phyloP scores from a whole-genome alignment of 2,329 filamentous ascomycete species.

The Ramularia collo-cygni region DNA sequence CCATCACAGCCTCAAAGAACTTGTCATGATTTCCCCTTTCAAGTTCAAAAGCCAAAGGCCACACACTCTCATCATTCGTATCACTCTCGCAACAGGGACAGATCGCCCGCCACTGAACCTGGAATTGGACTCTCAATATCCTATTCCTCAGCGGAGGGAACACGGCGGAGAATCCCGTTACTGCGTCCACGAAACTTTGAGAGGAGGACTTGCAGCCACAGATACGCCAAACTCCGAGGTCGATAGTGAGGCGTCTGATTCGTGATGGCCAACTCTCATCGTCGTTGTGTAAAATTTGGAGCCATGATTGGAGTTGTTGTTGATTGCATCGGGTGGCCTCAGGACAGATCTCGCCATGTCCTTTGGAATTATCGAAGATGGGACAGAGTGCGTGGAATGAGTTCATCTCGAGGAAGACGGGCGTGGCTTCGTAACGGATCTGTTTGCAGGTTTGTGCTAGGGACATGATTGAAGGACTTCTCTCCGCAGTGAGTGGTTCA shows the following conservation, averaged over 20 bases:
- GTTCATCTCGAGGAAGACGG: neutral
- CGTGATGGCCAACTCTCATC: constrained; percentile 1
- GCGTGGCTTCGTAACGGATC: constrained; percentile 1
- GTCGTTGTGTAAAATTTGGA: neutral
- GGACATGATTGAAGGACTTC: neutral
- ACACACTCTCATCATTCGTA: neutral
- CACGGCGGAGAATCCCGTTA: neutral
- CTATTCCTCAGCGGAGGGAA: neutral
- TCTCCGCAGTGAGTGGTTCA: neutral
- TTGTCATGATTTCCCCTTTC: neutral
- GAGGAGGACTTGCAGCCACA: constrained; percentile 1
- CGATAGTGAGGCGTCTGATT: neutral
- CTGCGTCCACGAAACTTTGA: neutral
- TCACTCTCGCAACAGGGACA: constrained; percentile 1
- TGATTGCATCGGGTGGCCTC: neutral
- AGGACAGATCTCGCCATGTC: neutral
- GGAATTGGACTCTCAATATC: neutral
- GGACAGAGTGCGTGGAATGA: neutral
- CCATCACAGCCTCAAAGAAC: constrained; percentile 1
- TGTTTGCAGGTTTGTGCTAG: constrained; percentile 1
- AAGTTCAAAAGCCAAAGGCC: neutral
- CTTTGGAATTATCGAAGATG: neutral
- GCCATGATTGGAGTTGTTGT: neutral
- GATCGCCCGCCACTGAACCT: neutral
- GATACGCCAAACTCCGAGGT: neutral